phyloP scores from a whole-genome alignment of 2,329 filamentous ascomycete species.

The Periconia digitata region DNA sequence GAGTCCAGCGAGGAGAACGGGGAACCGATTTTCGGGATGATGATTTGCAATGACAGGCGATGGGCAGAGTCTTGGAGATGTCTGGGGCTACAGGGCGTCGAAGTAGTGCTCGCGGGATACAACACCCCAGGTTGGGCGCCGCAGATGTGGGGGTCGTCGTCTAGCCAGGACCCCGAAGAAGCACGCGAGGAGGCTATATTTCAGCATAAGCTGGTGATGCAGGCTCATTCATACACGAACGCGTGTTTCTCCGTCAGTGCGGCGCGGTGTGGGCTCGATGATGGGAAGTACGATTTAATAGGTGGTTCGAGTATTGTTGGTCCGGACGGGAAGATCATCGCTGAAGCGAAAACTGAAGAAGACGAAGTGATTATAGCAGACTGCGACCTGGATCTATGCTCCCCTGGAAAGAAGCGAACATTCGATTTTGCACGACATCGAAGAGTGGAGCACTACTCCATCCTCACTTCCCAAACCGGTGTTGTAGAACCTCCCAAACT shows the following conservation, averaged over 20 bases:
- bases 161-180: slow-evolving; percentile 44
- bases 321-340: slow-evolving; percentile 52
- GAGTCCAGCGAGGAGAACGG: slow-evolving; percentile 31
- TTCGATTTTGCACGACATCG: slow-evolving; percentile 31
- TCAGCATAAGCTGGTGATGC: slow-evolving; percentile 56
- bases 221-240: slow-evolving; percentile 55
- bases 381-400: slow-evolving; percentile 50
- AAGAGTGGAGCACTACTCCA: slow-evolving; percentile 19
- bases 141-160: slow-evolving; percentile 44
- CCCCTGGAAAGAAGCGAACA: slow-evolving; percentile 48
- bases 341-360: slow-evolving; percentile 48
- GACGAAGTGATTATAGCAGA: slow-evolving; percentile 55
- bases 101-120: slow-evolving; percentile 50
- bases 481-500: slow-evolving; percentile 38
- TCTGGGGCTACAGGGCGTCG: slow-evolving; percentile 54
- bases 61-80: slow-evolving; percentile 56
- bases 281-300: slow-evolving; percentile 51
- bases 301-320: slow-evolving; percentile 51
- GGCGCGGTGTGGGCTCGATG: slow-evolving; percentile 53
- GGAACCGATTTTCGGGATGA: slow-evolving; percentile 56
- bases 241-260: slow-evolving; percentile 52
- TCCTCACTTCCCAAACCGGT: slow-evolving; percentile 17
- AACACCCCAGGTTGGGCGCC: slow-evolving; percentile 52
- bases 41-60: slow-evolving; percentile 58
- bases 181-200: slow-evolving; percentile 51